Base-by-base conservation (phyloP, 164 flowering plant genomes). In the Stephania cephalantha region DNA sequence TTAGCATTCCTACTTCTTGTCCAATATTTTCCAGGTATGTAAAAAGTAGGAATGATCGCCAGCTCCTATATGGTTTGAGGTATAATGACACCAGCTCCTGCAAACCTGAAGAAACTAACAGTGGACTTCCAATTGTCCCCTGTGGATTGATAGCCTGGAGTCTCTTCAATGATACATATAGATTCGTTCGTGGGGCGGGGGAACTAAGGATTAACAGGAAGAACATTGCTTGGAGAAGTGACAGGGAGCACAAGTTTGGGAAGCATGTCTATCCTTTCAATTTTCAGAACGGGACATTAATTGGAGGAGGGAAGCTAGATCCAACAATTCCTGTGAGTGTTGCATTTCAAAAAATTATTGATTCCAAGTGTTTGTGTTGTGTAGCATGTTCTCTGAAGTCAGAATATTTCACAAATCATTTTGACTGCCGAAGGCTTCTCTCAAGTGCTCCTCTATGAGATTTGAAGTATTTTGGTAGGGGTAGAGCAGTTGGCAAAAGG, bases 61-160 rank as follows among this genome's bases (percentile, higher is more conserved):
- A 92, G 80, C 91, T 92, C 50, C 73, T 90, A 50, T 71, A 88
- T 81, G 95, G 92, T 70, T 64, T 87, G 75, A 78, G 78, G 53
- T 85, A 85, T 85, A 83, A 84, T 71, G 82, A 81, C 71, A 89
- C 85, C 69, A 85, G 89, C 79, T 85, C 91, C 46, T 93, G 97
- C 82, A 77, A 81, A 75, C 98, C 97, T 45, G 86, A 84, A 86
- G 88, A 88, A 74, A 77, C 55, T n/a, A 81, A 68, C 48, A 81
- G 88, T 78, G 91, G 88, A 73, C 90, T 84, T 46, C 95, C 93
- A 17, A 84, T 91, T 81, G 91, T 93, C 46, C 97, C 98, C 68
- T 93, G 97, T 86, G 98, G 98, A 31, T 78, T 90, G 79, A 83
- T 91, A 76, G 96, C 97, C 1, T 92, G 97, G 95, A 92, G 95